Base-by-base conservation (phyloP, 495 filamentous ascomycete species). In the Neurospora sp. region DNA sequence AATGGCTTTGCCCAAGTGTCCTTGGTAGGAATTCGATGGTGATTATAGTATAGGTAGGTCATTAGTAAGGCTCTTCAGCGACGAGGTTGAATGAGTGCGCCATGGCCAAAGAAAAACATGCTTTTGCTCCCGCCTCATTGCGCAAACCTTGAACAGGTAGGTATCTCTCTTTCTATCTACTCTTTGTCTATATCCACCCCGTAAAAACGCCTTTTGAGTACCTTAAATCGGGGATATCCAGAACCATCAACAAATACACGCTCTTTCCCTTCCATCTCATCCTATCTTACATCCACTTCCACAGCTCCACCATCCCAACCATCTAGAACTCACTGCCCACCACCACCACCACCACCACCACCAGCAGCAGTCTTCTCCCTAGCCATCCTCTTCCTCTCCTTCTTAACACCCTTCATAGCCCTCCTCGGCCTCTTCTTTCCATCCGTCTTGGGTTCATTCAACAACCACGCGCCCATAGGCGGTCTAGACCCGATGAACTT, bases 401-500 rank as follows among this genome's bases (percentile, higher is more conserved):
- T 90, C 83, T 90, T 89, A 39, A 71, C 76, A 4, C 86, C 86
- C 74, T 87, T 90, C 90, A 90, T 90, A 77, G 87, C 87, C 80
- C 74, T 84, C 76, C 88, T 87, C 62, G 84, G 87, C 39, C 87
- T 79, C 72, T 38, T 80, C 73, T 39, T 81, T 46, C 70, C 59
- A 48, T 73, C 76, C 16, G 70, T 35, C 77, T 40, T 76, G 0
- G 76, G 81, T 78, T 82, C 84, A 72, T 86, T 85, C 39, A 83
- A 38, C 75, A 87, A 41, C 89, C 89, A 96, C 44, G 88, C 93
- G 76, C 92, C 90, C 84, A 99, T 92, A 2, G 94, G 91, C 75
- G 75, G 79, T 46, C 96, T 86, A 4, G 82, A 79, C 4, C 86
- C 91, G 38, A 98, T 85, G 75, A 91, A 93, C 79, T 88, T 89